A percentile compares a stretch with the other conserved stretches of the same genome.
These are phyloP conservation scores for Apophysomyces sp. DNA, from an alignment of 371 early-diverging fungal species.

Conservation along the genomic window DNA sequence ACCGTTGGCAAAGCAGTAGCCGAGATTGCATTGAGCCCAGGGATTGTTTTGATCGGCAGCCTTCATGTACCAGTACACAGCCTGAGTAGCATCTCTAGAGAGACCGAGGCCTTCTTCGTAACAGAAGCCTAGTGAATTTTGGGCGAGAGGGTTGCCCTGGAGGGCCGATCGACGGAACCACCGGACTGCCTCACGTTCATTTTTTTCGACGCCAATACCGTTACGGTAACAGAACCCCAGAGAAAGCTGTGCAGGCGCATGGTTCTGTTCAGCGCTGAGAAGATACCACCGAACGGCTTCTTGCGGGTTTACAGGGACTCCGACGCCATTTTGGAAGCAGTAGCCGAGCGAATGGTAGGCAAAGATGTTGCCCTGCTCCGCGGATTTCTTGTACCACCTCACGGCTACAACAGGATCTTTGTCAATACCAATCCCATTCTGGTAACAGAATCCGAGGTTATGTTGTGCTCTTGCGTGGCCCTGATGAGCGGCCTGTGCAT, in stretches of 20 bases:
- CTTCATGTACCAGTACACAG: slow-evolving; percentile 79
- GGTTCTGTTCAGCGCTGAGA: slow-evolving; percentile 61
- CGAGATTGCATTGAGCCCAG: slow-evolving; percentile 88
- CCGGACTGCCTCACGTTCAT: slow-evolving; percentile 62
- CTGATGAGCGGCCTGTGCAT: slow-evolving; percentile 72
- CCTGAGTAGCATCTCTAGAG: slow-evolving; percentile 59
- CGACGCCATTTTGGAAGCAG: slow-evolving; percentile 89
- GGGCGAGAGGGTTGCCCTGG: slow-evolving; percentile 75
- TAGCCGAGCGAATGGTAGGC: slow-evolving; percentile 86
- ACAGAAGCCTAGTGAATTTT: slow-evolving; percentile 84
- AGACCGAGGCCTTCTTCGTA: slow-evolving; percentile 81
- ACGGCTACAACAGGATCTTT: slow-evolving; percentile 65
- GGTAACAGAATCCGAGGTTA: slow-evolving; percentile 86
- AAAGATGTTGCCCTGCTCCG: slow-evolving; percentile 72
- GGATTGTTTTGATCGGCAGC: slow-evolving; percentile 82
- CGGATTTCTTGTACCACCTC: slow-evolving; percentile 67
- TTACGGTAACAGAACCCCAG: slow-evolving; percentile 83
- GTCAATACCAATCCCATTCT: slow-evolving; percentile 74
- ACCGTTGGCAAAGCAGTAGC: slow-evolving; percentile 86
- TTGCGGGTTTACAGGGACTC: slow-evolving; percentile 63
- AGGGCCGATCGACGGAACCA: slow-evolving; percentile 70
- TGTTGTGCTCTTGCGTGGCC: slow-evolving; percentile 85
- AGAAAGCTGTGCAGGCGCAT: slow-evolving; percentile 72
- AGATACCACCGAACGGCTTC: slow-evolving; percentile 78
- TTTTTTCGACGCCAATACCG: slow-evolving; percentile 68